Base-by-base conservation (phyloP, 1,284 basidiomycete species). In the Phenoliferia sp. region DNA sequence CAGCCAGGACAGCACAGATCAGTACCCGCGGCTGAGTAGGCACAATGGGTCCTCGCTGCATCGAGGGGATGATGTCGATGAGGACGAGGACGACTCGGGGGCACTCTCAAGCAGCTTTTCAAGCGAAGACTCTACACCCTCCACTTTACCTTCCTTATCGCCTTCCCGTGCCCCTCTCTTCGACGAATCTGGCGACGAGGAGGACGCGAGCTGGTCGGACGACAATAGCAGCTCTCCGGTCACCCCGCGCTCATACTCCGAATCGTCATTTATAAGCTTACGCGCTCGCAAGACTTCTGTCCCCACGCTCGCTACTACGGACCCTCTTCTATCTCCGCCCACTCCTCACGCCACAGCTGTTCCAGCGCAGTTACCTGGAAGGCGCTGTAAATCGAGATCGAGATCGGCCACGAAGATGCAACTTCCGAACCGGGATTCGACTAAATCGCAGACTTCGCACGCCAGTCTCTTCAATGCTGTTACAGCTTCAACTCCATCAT, bases 291-390 rank as follows among this genome's bases (percentile, higher is more conserved):
- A 66, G 33, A 62, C 67, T 12, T 56, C 55, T 31, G 33, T 61
- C 52, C 54, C 64, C 28, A 62, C 33, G 26, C 44, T 58, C 9
- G 62, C 66, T 7, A 63, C 54, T 16, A 69, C 66, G 2, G 70
- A 72, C 36, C 70, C 70, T 15, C 70, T 72, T 61, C 57, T 69
- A 5, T 60, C 61, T 16, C 68, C 68, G 0, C 59, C 63, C 4
- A 16, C 61, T 7, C n/a, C 60, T 9, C 52, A 54, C 1, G 64
- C 67, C 3, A 52, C 36, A 12, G 32, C 66, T 32, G 19, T 12
- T 10, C 55, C 12, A 6, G 19, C 26, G 55, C 29, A 10, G 16
- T 7, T 10, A 28, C 9, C 10, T 32, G 55, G 9, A 9, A n/a
- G n/a, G n/a, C n/a, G n/a, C n/a, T n/a, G n/a, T 32, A n/a, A 12